Evolutionary conservation across 2,329 filamentous ascomycete genomes (phyloP), one percentile per base, ranked within the genome.

Genomic region (Colletotrichum nymphaeae): DNA sequence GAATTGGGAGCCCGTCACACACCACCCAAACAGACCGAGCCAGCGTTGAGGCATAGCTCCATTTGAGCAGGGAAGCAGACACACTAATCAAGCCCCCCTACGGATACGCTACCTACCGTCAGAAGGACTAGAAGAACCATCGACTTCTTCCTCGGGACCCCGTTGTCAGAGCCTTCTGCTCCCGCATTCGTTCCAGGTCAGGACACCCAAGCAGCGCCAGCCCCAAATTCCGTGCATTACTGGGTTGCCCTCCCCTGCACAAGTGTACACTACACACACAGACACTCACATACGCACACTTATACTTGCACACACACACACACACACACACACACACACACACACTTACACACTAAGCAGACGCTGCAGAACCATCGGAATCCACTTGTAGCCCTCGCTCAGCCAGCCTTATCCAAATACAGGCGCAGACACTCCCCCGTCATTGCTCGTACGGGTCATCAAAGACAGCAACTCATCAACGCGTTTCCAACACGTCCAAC

Each of bases 1-100:
- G 67, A 72, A 72, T 67, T 67, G 71, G 62, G 35, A 70, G 58
- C 60, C 71, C 57, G 67, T 67, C 68, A 30, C 66, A 73, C 67
- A 63, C 35, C 62, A 66, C 67, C 71, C 37, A 65, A 57, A 69
- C 49, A 60, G 57, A 66, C 58, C 63, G 52, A 46, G 70, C 62
- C 53, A 66, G 67, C 62, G 37, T 65, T 32, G 11, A 57, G 60
- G 60, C 32, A 57, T 49, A 66, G 60, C 63, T 72, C 65, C 42
- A 64, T 24, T 42, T 49, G 30, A 67, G 66, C 62, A 46, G 56
- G 42, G 32, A 65, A 24, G 26, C 63, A 58, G 42, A 37, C 37
- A 30, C 56, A 62, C 69, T 49, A 68, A 63, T 35, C 52, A 53
- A 28, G 22, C 49, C 14, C 30, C 22, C 30, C 37, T 19, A 42